Conservation (phyloP, 345 rosid genomes). For the Kernera saxatilis region DNA sequence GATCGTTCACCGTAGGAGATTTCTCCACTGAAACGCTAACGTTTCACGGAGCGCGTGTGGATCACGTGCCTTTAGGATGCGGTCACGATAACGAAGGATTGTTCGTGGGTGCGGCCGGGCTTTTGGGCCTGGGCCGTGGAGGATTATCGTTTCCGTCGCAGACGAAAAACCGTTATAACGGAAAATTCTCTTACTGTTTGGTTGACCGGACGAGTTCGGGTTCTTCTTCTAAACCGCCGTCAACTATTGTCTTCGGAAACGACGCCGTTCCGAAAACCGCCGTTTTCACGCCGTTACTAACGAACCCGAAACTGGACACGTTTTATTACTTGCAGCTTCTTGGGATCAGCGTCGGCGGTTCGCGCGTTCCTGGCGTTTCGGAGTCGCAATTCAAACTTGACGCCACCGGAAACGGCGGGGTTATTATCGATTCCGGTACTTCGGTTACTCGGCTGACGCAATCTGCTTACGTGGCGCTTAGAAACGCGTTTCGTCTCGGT, state of each 20-base stretch:
- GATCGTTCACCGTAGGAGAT: slow-evolving; percentile 78
- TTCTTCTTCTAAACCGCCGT: slow-evolving; percentile 63
- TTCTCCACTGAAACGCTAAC: slow-evolving; percentile 78
- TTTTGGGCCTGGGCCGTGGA: slow-evolving; percentile 89
- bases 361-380: slow-evolving; percentile 58
- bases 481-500: slow-evolving; percentile 54
- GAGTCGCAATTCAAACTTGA: slow-evolving; percentile 71
- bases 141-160: slow-evolving; percentile 78
- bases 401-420: slow-evolving; percentile 70
- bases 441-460: slow-evolving; percentile 68
- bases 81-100: slow-evolving; percentile 94
- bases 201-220: slow-evolving; percentile 62
- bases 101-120: slow-evolving; percentile 87
- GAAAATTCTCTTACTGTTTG: slow-evolving; percentile 81
- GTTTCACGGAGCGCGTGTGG: slow-evolving; percentile 55
- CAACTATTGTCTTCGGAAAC: slow-evolving; percentile 64
- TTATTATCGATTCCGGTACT: slow-evolving; percentile 83
- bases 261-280: slow-evolving; percentile 56
- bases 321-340: slow-evolving; percentile 79
- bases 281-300: slow-evolving; percentile 61
- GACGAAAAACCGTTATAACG: slow-evolving; percentile 60
- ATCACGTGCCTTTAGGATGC: slow-evolving; percentile 75
- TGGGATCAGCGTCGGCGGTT: slow-evolving; percentile 85
- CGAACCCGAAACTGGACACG: slow-evolving; percentile 81
- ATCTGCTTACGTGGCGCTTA: slow-evolving; percentile 52